A percentile compares a stretch with the other conserved stretches of the same genome.
phyloP scores from a whole-genome alignment of 306 rosid genomes.

The Hippophae rhamnoides region DNA sequence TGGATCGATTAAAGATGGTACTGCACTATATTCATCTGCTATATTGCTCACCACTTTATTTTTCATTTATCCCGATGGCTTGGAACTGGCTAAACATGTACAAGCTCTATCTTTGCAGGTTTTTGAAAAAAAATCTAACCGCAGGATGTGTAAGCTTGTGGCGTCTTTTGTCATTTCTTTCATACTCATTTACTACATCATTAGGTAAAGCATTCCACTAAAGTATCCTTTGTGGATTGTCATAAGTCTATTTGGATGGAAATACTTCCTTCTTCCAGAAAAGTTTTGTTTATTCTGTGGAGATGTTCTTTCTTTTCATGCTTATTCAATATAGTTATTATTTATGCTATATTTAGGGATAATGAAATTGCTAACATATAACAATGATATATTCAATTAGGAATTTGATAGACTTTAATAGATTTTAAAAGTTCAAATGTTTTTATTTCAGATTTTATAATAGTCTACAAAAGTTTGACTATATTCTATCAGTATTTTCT shows the following conservation, averaged over 20 bases:
- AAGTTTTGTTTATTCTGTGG: too few species aligned
- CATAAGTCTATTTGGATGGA: not conserved
- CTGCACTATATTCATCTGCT: not conserved
- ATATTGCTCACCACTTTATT: conserved; percentile 6
- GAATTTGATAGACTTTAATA: too few species aligned
- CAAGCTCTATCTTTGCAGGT: conserved; percentile 46
- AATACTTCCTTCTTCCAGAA: not conserved
- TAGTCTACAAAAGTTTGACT: too few species aligned
- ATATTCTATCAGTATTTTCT: too few species aligned
- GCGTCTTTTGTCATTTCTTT: conserved; percentile 55
- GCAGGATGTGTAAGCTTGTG: conserved; percentile 61
- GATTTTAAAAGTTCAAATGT: too few species aligned
- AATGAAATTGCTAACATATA: too few species aligned
- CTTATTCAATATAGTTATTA: too few species aligned
- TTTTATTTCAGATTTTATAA: too few species aligned
- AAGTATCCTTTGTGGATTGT: not conserved
- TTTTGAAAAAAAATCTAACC: conserved; percentile 70
- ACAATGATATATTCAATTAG: too few species aligned
- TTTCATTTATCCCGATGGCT: conserved; percentile 9
- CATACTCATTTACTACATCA: conserved; percentile 55
- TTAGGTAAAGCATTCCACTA: conserved; percentile 43
- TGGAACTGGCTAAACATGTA: conserved; percentile 13
- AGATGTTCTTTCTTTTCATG: too few species aligned
- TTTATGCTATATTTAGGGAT: too few species aligned
- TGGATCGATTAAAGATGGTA: conserved; percentile 95